Conservation (phyloP, 2,329 filamentous ascomycete species). For the Cladophialophora carrionii region DNA sequence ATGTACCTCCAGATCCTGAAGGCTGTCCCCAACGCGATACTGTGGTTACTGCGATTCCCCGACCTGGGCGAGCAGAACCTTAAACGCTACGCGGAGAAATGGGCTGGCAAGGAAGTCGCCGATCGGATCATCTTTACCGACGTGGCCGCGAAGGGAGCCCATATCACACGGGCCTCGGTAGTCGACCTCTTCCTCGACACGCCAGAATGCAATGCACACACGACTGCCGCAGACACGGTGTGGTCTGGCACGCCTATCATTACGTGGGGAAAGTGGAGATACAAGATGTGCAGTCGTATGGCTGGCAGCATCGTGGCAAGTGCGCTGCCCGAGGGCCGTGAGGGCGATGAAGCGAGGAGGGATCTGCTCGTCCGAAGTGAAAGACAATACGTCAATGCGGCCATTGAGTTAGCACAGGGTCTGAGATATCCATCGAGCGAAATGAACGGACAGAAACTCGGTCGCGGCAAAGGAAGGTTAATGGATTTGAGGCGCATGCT, state of each 20-base stretch:
- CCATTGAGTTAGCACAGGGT: slow-evolving; percentile 67
- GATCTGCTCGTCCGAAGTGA: slow-evolving; percentile 81
- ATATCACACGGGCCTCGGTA: slow-evolving; percentile 87
- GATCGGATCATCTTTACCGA: slow-evolving; percentile 91
- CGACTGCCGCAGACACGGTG: slow-evolving; percentile 91
- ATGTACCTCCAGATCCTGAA: slow-evolving; percentile 92
- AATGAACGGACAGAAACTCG: slow-evolving; percentile 43
- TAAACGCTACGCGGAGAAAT: slow-evolving; percentile 73
- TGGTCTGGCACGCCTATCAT: slow-evolving; percentile 95
- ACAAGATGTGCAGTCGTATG: slow-evolving; percentile 99
- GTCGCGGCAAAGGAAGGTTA: slow-evolving; percentile 63
- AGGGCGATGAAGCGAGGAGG: slow-evolving; percentile 67
- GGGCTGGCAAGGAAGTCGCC: slow-evolving; percentile 85
- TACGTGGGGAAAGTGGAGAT: slow-evolving; percentile 86
- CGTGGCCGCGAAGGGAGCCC: slow-evolving; percentile 90
- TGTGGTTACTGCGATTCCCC: slow-evolving; percentile 97
- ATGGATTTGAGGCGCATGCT: slow-evolving; percentile 78
- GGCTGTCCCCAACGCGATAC: slow-evolving; percentile 79
- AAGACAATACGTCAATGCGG: slow-evolving; percentile 79
- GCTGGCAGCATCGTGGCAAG: slow-evolving; percentile 91
- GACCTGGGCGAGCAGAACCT: slow-evolving; percentile 89
- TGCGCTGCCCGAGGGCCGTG: slow-evolving; percentile 72
- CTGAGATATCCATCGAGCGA: slow-evolving; percentile 60
- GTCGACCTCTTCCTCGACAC: slow-evolving; percentile 97
- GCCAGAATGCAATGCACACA: slow-evolving; percentile 97